Conservation (phyloP, 2,329 filamentous ascomycete genomes). For the Alternaria novae-zelandiae region DNA sequence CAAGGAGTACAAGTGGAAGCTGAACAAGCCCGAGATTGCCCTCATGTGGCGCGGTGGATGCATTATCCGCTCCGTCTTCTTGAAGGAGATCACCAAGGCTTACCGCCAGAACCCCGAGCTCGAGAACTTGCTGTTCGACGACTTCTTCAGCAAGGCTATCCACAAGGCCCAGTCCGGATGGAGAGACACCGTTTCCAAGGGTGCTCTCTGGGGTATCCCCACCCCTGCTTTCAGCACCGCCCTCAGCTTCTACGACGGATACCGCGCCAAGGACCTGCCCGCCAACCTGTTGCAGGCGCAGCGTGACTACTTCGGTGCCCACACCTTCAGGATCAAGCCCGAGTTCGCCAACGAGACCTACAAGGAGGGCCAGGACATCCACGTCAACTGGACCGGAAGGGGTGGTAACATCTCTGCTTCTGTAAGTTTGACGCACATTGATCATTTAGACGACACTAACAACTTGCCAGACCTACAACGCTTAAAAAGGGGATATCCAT, state of each 20-base stretch:
- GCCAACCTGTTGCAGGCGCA: constrained; percentile 99
- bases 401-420: constrained; percentile 97
- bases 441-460: neutral
- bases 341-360: constrained; percentile 71
- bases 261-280: constrained; percentile 94
- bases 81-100: constrained; percentile 98
- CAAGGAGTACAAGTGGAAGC: constrained; percentile 96
- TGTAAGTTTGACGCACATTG: constrained; percentile 7
- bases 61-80: constrained; percentile 99
- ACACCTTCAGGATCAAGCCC: constrained; percentile 62
- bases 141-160: constrained; percentile 99
- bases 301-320: constrained; percentile 94
- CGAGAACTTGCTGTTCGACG: constrained; percentile 97
- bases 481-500: constrained; percentile 61
- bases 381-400: constrained; percentile 99
- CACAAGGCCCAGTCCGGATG: constrained; percentile 79
- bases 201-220: constrained; percentile 91
- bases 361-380: constrained; percentile 84
- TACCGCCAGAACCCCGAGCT: constrained; percentile 91
- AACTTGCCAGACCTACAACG: constrained; percentile 76
- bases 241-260: constrained; percentile 97
- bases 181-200: constrained; percentile 78
- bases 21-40: constrained; percentile 99
- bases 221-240: constrained; percentile 96
- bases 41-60: constrained; percentile 99